Base-by-base conservation (phyloP, 805 yeast genomes). In the Kodamaea lidongshanica region DNA sequence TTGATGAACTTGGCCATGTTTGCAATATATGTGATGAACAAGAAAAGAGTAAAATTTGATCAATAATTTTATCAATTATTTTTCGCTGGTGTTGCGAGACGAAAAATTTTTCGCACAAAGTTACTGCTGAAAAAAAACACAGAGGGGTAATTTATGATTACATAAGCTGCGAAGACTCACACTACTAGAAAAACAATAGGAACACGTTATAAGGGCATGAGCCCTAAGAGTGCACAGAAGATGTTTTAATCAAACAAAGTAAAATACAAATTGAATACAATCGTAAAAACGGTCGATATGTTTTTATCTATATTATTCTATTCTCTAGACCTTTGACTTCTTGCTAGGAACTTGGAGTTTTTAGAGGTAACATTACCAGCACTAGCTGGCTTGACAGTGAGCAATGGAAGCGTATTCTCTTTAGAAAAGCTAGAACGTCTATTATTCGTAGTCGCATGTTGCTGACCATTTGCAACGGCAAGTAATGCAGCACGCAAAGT, bases 1-100 rank as follows among this genome's bases (percentile, higher is more conserved):
- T 89, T 92, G 74, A 92, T 80, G 82, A 92, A 89, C 75, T 92
- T 92, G 76, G 95, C 95, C 96, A 87, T 88, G 72, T 63, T 67
- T 31, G 34, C 30, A 50, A 35, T 32, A n/a, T n/a, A 30, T 49
- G 50, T 52, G 52, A 43, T 46, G 55, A 44, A 38, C 32, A 38
- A 34, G 42, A 39, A 40, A 42, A 38, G 39, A 40, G 41, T 30
- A 37, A 35, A 38, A 37, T 33, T n/a, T 33, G 37, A 36, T 46
- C 53, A 46, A 50, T 46, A 45, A 33, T 48, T 45, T 39, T 39
- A 38, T 30, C 25, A 34, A 24, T 16, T 23, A 13, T 8, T 25
- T 31, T 24, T 31, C 30, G 24, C 28, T 25, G 34, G 19, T 22
- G 25, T 24, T 27, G 28, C 25, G 21, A 25, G 18, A 25, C 27